Evolutionary conservation across 441 rosid species (phyloP).

Genomic region (Metrosideros polymorpha): DNA sequence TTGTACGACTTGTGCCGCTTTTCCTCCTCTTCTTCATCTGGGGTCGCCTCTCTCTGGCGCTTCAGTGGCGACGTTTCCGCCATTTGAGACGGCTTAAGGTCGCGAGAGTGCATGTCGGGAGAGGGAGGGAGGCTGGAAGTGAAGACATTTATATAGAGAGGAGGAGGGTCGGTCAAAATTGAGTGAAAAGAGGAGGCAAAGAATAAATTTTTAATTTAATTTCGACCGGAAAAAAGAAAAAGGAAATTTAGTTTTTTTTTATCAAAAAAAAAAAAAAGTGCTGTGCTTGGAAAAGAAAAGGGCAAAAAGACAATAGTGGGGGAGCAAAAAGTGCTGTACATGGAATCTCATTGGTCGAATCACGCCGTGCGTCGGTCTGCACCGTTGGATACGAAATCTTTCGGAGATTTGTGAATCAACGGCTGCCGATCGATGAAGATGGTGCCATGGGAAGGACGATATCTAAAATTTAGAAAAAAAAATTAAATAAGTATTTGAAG

Average conservation of each 20-base stretch:
- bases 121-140: not conserved
- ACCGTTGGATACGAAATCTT: not conserved
- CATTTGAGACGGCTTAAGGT: not conserved
- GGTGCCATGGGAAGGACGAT: not conserved
- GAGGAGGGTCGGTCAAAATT: not conserved
- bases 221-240: not conserved
- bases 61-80: not conserved
- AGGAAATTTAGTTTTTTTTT: not conserved
- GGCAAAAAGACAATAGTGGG: not conserved
- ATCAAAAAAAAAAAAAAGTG: too few relatives aligned
- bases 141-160: not conserved
- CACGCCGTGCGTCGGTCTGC: not conserved
- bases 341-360: not conserved
- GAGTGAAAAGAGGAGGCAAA: not conserved
- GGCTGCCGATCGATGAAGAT: not conserved
- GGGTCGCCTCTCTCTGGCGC: not conserved
- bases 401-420: not conserved
- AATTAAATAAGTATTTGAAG: too few relatives aligned
- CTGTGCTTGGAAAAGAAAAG: not conserved
- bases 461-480: too few relatives aligned
- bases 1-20: not conserved
- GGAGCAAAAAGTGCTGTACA: not conserved
- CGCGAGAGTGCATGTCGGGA: not conserved
- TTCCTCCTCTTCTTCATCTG: not conserved
- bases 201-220: not conserved